phyloP scores from a whole-genome alignment of 805 yeast genomes.

The Metschnikowia corniflorae region DNA sequence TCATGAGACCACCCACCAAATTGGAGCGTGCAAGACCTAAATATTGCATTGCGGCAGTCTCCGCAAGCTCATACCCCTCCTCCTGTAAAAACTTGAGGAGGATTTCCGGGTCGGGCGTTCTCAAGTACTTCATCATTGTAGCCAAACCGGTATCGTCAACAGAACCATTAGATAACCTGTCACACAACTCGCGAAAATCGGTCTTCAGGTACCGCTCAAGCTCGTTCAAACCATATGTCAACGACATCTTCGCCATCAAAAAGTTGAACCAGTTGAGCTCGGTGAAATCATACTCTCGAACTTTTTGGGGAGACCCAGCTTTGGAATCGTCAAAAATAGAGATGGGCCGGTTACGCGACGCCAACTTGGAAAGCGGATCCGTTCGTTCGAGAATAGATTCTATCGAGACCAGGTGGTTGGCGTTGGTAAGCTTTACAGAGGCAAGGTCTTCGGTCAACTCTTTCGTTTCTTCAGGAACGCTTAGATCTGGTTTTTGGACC shows the following conservation, averaged over 20 bases:
- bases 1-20: conserved; percentile 29
- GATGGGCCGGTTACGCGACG: conserved; percentile 34
- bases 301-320: conserved; percentile 36
- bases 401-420: conserved; percentile 21
- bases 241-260: conserved; percentile 27
- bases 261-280: conserved; percentile 40
- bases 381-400: conserved; percentile 37
- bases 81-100: conserved; percentile 16
- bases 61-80: conserved; percentile 17
- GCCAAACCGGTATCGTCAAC: conserved; percentile 16
- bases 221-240: conserved; percentile 13
- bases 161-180: conserved; percentile 6
- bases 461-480: conserved; percentile 1
- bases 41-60: conserved; percentile 21
- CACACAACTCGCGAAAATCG: conserved; percentile 19
- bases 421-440: conserved; percentile 16
- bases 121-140: conserved; percentile 18
- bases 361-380: conserved; percentile 39
- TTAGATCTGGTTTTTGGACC: conserved; percentile 1
- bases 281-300: conserved; percentile 28
- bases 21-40: conserved; percentile 13
- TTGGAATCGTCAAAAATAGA: conserved; percentile 37
- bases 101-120: conserved; percentile 14
- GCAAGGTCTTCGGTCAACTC: conserved; percentile 20
- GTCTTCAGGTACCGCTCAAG: conserved; percentile 12